Percentiles rank a stretch among this genome's conserved stretches.
Conservation (phyloP, 1,139 yeast species). For the Candida pseudoviswanathii region DNA sequence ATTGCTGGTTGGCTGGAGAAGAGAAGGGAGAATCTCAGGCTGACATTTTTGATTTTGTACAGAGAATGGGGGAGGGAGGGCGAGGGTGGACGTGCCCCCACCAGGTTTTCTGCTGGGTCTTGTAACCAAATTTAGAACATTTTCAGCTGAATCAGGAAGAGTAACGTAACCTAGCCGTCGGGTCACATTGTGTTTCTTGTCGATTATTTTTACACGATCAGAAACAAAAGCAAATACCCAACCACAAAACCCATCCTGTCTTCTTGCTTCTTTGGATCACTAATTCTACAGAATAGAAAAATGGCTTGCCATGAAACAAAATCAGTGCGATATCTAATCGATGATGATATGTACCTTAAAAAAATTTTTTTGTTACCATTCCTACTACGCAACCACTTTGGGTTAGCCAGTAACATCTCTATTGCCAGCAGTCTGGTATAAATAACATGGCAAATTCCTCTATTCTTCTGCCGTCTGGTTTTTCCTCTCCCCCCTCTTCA, state of each 20-base stretch:
- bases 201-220: slow-evolving; percentile 1
- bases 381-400: too few relatives aligned
- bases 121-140: slow-evolving; percentile 3
- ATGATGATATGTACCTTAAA: background rate
- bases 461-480: background rate
- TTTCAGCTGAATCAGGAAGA: slow-evolving; percentile 6
- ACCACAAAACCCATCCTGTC: too few relatives aligned
- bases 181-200: too few relatives aligned
- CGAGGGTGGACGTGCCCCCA: background rate
- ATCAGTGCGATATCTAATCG: background rate
- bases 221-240: background rate
- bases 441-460: slow-evolving; percentile 1
- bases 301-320: slow-evolving; percentile 6
- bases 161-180: too few relatives aligned
- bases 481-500: background rate
- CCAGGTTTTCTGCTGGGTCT: background rate
- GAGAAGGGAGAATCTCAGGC: background rate
- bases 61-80: background rate
- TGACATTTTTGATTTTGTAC: background rate
- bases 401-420: background rate
- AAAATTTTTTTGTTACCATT: too few relatives aligned
- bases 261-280: too few relatives aligned
- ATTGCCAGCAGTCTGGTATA: background rate
- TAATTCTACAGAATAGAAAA: background rate
- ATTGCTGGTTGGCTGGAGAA: background rate